Evolutionary conservation across 2,329 filamentous ascomycete genomes (phyloP), one percentile per base, ranked within the genome.

Genomic region (Colletotrichum shisoi): DNA sequence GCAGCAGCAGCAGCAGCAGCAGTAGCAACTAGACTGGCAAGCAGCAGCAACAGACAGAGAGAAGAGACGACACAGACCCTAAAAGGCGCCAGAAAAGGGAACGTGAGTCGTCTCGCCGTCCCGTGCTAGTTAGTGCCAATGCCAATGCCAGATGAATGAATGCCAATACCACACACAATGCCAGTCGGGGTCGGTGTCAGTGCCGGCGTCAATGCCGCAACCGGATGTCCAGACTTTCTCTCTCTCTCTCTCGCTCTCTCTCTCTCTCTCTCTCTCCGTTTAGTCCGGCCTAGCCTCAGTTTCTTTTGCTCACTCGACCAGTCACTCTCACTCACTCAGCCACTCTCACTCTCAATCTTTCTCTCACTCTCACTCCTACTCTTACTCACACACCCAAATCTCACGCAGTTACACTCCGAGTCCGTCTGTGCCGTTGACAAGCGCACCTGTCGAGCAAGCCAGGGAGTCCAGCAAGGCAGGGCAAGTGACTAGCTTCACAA

Each of bases 81-180:
- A 17, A 40, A 42, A 45, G 58, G 40, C 51, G 19, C 39, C 46
- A 64, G 48, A 54, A 67, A 57, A 42, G 60, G 52, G 53, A 67
- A 64, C 60, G 64, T 59, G 60, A 67, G 64, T 67, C 64, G 64
- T 59, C 56, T 58, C 54, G 52, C 59, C 46, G 64, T 67, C 53
- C 39, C 56, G 61, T 56, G 64, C 64, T 45, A 64, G 42, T 34
- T 34, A 34, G 31, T 34, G 31, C 31, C 31, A 34, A 34, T 34
- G 31, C 53, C 64, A 67, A 64, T 67, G 54, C 63, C 60, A 67
- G 39, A 63, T 19, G 27, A 52, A 67, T 67, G 52, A 58, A 52
- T 62, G 63, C 58, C 39, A 62, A 54, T 45, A 54, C 46, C 62
- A 59, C 39, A 31, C 21, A 21, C 48, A 51, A 53, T 53, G 49